Base-by-base conservation (phyloP, 345 rosid genomes). In the Euphorbia tirucalli region DNA sequence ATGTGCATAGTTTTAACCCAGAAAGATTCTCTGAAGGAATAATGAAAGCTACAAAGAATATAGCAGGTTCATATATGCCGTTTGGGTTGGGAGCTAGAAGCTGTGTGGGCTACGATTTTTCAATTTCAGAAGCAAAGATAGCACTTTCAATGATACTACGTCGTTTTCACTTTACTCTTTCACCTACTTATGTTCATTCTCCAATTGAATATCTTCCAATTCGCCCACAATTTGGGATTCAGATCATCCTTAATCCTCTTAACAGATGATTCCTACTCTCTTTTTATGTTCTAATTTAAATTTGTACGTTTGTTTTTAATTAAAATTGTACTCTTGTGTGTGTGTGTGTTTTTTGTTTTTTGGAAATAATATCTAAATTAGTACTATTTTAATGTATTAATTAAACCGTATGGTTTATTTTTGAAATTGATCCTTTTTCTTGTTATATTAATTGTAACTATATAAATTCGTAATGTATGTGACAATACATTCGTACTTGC, bases 71-170 rank as follows among this genome's bases (percentile, higher is more conserved):
- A 44, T 86, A 70, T 66, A 9, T 79, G 11, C 85, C 86, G 2
- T 84, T 81, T 25, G 76, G 84, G 0, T 16, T 79, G 74, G 88
- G 87, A 49, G 71, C 86, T 60, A 74, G 84, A 65, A 72, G 30
- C 28, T 83, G 87, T 11, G 84, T 77, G 5, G 85, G 90, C 21
- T 65, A 66, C 61, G 81, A 74, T 71, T 81, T 75, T 7, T 84
- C 82, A 1, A 32, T 32, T 1, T 62, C 72, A 4, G 79, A 82
- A 75, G 71, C 69, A 18, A 83, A 83, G 74, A 57, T 63, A 56
- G 80, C 82, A 14, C 80, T 86, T 18, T 75, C 82, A 0, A 73
- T 79, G 82, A 82, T 86, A 74, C 77, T 84, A 68, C 86, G 73
- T 48, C 71, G 79, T 24, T 78, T 77, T 73, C 70, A 30, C 56